phyloP scores from a whole-genome alignment of 1,284 basidiomycete genomes.

The Tilletiopsis washingtonensis region DNA sequence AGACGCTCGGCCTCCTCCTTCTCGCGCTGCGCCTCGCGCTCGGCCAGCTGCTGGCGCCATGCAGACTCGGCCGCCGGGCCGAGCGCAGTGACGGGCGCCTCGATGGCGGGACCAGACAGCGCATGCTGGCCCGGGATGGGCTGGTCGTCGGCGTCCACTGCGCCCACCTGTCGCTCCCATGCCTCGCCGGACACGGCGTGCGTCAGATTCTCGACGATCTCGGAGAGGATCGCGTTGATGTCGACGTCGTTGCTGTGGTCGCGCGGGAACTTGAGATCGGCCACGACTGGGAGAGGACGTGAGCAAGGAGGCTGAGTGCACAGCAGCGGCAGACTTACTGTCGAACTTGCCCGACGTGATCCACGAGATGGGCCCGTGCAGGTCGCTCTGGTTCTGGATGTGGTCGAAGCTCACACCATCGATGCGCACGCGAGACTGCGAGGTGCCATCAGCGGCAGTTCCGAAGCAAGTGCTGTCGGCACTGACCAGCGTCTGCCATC shows the following conservation, averaged over 20 bases:
- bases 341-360: slow-evolving; percentile 93
- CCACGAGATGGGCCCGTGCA: slow-evolving; percentile 81
- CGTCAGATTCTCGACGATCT: slow-evolving; percentile 76
- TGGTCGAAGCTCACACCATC: slow-evolving; percentile 97
- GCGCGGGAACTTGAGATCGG: slow-evolving; percentile 93
- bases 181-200: slow-evolving; percentile 33
- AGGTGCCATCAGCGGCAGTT: too few species aligned
- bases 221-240: slow-evolving; percentile 65
- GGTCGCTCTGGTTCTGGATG: slow-evolving; percentile 70
- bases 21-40: slow-evolving; percentile 4
- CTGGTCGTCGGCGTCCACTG: slow-evolving; percentile 46
- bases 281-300: slow-evolving; percentile 57
- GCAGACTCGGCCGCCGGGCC: slow-evolving; percentile 35
- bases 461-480: background rate
- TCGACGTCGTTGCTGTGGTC: slow-evolving; percentile 72
- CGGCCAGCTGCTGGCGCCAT: slow-evolving; percentile 20
- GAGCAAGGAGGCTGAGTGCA: background rate
- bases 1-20: slow-evolving; percentile 14
- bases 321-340: slow-evolving; percentile 8
- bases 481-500: slow-evolving; percentile 80
- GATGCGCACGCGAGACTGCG: slow-evolving; percentile 77
- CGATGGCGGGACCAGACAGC: slow-evolving; percentile 75
- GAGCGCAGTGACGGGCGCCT: slow-evolving; percentile 56
- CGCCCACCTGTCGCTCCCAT: slow-evolving; percentile 5
- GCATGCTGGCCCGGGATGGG: slow-evolving; percentile 81